These are phyloP conservation scores for Kwoniella botswanensis DNA, from an alignment of 768 basidiomycete genomes.

Conservation along the genomic window DNA sequence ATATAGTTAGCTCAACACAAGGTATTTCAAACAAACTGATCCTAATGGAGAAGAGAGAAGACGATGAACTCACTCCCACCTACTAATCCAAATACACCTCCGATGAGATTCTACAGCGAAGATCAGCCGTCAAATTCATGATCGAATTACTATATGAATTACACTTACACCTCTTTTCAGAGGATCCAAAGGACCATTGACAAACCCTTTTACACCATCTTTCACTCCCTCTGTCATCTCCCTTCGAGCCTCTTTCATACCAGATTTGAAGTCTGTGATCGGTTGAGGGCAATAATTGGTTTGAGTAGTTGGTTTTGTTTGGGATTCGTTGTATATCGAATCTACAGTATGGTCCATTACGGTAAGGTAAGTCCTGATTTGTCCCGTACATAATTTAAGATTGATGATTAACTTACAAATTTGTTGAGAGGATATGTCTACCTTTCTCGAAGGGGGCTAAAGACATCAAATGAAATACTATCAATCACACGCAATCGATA, in stretches of 20 bases:
- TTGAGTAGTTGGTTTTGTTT: conserved; percentile 53
- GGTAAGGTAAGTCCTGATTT: too few relatives aligned
- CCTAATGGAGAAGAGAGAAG: background rate
- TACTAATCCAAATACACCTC: conserved; percentile 4
- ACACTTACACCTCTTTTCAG: conserved; percentile 58
- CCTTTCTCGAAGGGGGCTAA: too few relatives aligned
- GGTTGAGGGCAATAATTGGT: background rate
- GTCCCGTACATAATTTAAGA: too few relatives aligned
- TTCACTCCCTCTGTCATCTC: conserved; percentile 2
- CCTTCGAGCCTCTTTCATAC: conserved; percentile 58
- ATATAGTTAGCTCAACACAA: background rate
- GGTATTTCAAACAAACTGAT: background rate
- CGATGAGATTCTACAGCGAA: background rate
- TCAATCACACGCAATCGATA: too few relatives aligned
- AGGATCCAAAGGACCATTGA: conserved; percentile 56
- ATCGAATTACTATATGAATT: conserved; percentile 5
- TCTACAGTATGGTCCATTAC: conserved; percentile 35
- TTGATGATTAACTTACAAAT: conserved; percentile 61
- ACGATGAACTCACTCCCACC: conserved; percentile 9
- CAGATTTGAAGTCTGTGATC: conserved; percentile 56
- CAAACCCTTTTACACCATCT: conserved; percentile 59
- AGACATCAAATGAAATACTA: too few relatives aligned
- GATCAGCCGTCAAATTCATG: background rate
- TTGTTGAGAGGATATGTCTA: conserved; percentile 29
- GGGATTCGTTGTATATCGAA: background rate